Evolutionary conservation across 257 asterid genomes (phyloP).

Genomic region (Ocimum tenuiflorum): DNA sequence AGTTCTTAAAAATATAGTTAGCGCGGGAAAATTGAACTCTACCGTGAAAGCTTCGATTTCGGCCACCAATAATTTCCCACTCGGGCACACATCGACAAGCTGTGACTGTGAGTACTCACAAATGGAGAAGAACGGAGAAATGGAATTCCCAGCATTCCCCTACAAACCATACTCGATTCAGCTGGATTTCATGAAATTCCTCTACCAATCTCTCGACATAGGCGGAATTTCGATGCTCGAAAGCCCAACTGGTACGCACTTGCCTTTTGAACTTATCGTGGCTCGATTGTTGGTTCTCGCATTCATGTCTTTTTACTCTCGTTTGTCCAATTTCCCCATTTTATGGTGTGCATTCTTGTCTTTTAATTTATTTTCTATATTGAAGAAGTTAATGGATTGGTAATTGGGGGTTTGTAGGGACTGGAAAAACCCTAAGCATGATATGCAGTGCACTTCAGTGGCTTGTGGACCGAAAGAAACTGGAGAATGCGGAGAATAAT

Average conservation of each 20-base stretch:
- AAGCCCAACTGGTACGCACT: slow-evolving; percentile 78
- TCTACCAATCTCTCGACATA: slow-evolving; percentile 67
- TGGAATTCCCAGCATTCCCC: slow-evolving; percentile 67
- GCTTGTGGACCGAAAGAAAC: slow-evolving; percentile 64
- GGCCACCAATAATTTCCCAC: background rate
- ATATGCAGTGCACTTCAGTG: slow-evolving; percentile 97
- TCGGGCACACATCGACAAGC: background rate
- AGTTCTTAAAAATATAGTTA: background rate
- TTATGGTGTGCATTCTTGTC: background rate
- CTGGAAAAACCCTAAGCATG: slow-evolving; percentile 94
- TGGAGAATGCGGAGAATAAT: slow-evolving; percentile 14
- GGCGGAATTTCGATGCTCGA: slow-evolving; percentile 97
- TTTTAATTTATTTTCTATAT: background rate
- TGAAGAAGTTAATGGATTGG: background rate
- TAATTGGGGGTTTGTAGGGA: slow-evolving; percentile 45
- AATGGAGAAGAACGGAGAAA: slow-evolving; percentile 28
- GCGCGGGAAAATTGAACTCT: slow-evolving; percentile 24
- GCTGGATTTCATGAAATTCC: slow-evolving; percentile 83
- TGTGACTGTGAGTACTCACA: background rate
- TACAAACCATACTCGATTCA: slow-evolving; percentile 80
- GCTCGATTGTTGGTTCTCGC: background rate
- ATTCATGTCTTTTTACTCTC: background rate
- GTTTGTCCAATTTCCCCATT: background rate
- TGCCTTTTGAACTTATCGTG: background rate
- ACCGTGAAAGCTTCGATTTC: background rate